Percentiles rank a stretch among this genome's conserved stretches.
Evolutionary conservation across 2,329 filamentous ascomycete species (phyloP).

Genomic region (Stemphylium lycopersici): DNA sequence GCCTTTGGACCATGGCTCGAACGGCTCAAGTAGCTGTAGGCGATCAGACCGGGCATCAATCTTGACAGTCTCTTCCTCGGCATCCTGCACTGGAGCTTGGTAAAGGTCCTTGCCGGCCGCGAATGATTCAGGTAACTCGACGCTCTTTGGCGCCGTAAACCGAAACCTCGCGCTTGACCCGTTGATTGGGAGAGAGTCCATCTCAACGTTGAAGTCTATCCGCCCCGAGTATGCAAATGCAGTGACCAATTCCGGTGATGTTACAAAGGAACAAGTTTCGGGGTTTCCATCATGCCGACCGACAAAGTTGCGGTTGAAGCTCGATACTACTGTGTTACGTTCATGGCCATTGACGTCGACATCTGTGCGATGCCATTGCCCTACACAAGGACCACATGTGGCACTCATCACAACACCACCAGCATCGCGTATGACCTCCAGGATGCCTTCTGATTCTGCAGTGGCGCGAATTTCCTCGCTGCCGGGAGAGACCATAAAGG

Average conservation of each 20-base stretch:
- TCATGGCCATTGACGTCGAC: no score
- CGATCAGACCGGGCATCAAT: constrained; percentile 40
- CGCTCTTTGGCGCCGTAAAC: constrained; percentile 34
- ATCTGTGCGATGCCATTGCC: no score
- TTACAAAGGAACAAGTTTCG: constrained; percentile 57
- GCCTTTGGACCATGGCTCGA: no score
- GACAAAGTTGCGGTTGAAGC: no score
- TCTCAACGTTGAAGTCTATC: constrained; percentile 37
- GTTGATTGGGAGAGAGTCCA: constrained; percentile 18
- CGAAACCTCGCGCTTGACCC: not conserved
- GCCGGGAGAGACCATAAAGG: no score
- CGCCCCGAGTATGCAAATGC: constrained; percentile 35
- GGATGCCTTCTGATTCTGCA: no score
- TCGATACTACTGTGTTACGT: no score
- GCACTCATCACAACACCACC: no score
- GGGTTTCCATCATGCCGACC: constrained; percentile 48
- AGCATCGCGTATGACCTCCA: no score
- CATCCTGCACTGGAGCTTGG: constrained; percentile 29
- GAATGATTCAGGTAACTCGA: constrained; percentile 36
- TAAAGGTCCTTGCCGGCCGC: constrained; percentile 31
- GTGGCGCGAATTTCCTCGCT: no score
- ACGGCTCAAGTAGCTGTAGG: constrained; percentile 11
- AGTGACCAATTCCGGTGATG: constrained; percentile 56
- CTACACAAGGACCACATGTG: no score
- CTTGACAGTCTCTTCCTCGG: constrained; percentile 26